Conservation (phyloP, 169 alveolate genomes). For the Plasmodium malariae region DNA sequence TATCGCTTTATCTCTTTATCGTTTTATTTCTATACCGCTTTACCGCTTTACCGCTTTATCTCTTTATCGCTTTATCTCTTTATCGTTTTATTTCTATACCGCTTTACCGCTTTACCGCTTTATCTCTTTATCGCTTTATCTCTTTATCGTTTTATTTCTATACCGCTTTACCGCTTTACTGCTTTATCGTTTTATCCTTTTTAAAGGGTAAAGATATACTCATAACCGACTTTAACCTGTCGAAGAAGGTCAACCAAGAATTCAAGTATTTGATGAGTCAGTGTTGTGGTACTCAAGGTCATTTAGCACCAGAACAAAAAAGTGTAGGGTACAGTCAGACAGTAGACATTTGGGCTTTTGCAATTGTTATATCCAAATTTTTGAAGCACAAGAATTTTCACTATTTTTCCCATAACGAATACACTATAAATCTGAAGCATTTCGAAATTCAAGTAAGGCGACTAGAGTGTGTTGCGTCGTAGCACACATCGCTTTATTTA, state of each 20-base stretch:
- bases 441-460: slow-evolving; percentile 36
- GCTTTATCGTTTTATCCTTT: background rate
- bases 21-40: background rate
- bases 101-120: too few species aligned
- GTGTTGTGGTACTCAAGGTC: slow-evolving; percentile 70
- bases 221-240: slow-evolving; percentile 48
- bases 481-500: too few species aligned
- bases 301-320: slow-evolving; percentile 74
- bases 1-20: background rate
- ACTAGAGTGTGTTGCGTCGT: background rate
- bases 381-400: slow-evolving; percentile 56
- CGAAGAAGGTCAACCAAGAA: slow-evolving; percentile 40
- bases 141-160: background rate
- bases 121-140: too few species aligned
- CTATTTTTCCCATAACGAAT: slow-evolving; percentile 40
- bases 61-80: background rate
- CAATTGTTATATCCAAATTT: slow-evolving; percentile 47
- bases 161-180: background rate
- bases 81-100: background rate
- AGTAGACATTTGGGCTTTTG: slow-evolving; percentile 62
- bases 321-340: slow-evolving; percentile 29
- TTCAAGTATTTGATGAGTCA: slow-evolving; percentile 64
- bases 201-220: slow-evolving; percentile 28
- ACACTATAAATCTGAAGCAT: slow-evolving; percentile 33
- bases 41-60: background rate